Evolutionary conservation across 352 stramenopile species (phyloP).

Genomic region (Phytophthora rubi): DNA sequence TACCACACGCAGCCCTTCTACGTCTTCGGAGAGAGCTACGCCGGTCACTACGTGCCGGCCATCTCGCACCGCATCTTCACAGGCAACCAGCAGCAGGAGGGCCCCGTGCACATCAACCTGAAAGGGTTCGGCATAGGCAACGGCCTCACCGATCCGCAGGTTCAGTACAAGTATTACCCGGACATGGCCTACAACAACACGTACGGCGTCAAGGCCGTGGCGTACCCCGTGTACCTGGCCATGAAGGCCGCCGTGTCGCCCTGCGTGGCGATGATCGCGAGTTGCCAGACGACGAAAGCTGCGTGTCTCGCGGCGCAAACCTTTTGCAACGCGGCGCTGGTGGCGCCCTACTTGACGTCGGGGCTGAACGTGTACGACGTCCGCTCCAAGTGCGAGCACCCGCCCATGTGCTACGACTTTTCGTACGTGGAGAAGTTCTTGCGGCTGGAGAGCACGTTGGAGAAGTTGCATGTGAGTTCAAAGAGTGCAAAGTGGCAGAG

Average conservation of each 20-base stretch:
- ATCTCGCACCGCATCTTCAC: conserved; percentile 79
- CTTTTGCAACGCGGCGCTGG: conserved; percentile 90
- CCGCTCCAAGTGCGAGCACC: conserved; percentile 89
- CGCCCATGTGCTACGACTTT: conserved; percentile 96
- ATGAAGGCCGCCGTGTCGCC: conserved; percentile 71
- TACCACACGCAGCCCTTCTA: conserved; percentile 93
- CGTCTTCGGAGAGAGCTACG: conserved; percentile 94
- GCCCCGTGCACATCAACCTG: conserved; percentile 85
- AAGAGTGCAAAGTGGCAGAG: conserved; percentile 88
- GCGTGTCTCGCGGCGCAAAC: conserved; percentile 88
- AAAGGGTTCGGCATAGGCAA: conserved; percentile 96
- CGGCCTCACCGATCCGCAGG: conserved; percentile 93
- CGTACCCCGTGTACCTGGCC: conserved; percentile 61
- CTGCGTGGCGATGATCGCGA: conserved; percentile 82
- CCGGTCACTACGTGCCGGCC: conserved; percentile 94
- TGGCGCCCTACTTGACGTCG: conserved; percentile 57
- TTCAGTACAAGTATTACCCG: conserved; percentile 87
- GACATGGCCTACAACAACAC: conserved; percentile 94
- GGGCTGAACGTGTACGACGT: conserved; percentile 92
- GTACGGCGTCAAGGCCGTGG: conserved; percentile 78
- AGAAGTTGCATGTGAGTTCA: conserved; percentile 88
- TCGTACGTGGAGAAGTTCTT: conserved; percentile 92
- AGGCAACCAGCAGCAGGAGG: conserved; percentile 69
- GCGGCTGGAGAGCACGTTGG: conserved; percentile 73
- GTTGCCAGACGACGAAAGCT: conserved; percentile 81